phyloP scores from a whole-genome alignment of 2,329 filamentous ascomycete species.

The Botrytis sinoallii region DNA sequence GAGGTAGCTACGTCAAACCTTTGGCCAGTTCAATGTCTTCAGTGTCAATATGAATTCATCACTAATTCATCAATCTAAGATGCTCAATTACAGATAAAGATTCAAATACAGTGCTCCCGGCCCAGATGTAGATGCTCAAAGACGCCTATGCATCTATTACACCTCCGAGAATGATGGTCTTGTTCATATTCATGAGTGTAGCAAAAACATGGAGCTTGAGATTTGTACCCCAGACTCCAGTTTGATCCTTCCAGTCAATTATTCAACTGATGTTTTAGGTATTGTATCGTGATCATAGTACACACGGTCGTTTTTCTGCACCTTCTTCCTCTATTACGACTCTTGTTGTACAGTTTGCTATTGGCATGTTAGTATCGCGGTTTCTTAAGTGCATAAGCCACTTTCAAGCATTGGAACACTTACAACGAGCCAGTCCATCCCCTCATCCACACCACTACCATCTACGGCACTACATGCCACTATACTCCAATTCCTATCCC shows the following conservation, averaged over 20 bases:
- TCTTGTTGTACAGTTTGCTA: constrained; percentile 41
- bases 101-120: background rate
- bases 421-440: constrained; percentile 94
- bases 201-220: background rate
- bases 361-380: constrained; percentile 17
- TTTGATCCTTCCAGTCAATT: constrained; percentile 6
- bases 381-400: background rate
- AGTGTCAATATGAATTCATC: background rate
- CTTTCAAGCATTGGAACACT: constrained; percentile 21
- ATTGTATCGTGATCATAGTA: constrained; percentile 22
- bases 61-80: constrained; percentile 6
- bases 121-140: background rate
- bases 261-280: constrained; percentile 12
- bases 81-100: constrained; percentile 9
- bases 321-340: constrained; percentile 15
- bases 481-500: constrained; percentile 98
- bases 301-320: constrained; percentile 24
- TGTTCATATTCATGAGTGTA: background rate
- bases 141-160: background rate
- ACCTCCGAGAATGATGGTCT: background rate
- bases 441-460: constrained; percentile 89
- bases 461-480: constrained; percentile 96
- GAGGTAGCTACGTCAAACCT: too few relatives aligned
- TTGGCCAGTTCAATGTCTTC: background rate
- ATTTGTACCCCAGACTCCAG: constrained; percentile 1